Evolutionary conservation across 2,329 filamentous ascomycete species (phyloP).

Genomic region (Neurospora sp.): DNA sequence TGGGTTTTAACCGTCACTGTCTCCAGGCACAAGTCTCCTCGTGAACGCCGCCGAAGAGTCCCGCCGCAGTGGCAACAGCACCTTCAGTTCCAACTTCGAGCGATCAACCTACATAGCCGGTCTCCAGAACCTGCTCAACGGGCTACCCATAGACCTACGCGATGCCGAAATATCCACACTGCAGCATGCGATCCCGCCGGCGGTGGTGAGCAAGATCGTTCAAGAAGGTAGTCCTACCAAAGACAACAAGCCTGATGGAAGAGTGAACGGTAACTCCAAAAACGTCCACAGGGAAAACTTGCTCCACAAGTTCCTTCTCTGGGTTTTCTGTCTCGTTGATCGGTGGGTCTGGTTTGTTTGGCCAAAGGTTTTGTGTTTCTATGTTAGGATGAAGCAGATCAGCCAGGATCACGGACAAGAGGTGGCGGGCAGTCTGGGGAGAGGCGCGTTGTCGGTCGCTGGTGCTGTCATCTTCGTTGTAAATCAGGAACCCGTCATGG

Average conservation of each 20-base stretch:
- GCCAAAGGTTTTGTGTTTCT: not conserved
- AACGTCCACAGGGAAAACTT: not conserved
- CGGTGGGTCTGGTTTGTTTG: not conserved
- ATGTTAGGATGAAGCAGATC: not conserved
- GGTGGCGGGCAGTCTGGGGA: not conserved
- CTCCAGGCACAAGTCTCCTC: conserved; percentile 28
- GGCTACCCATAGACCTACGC: conserved; percentile 46
- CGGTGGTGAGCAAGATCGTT: conserved; percentile 11
- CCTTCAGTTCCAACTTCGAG: conserved; percentile 33
- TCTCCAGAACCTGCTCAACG: conserved; percentile 51
- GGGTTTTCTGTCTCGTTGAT: not conserved
- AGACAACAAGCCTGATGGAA: not conserved
- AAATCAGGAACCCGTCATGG: not conserved
- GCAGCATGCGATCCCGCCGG: conserved; percentile 36
- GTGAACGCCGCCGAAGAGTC: conserved; percentile 32
- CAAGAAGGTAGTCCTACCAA: not conserved
- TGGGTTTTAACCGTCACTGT: not conserved
- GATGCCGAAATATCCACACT: conserved; percentile 42
- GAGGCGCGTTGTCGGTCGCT: not conserved
- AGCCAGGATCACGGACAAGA: not conserved
- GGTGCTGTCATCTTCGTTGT: not conserved
- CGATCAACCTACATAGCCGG: conserved; percentile 56
- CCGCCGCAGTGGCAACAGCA: conserved; percentile 19
- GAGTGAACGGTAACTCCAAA: too few species aligned
- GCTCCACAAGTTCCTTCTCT: not conserved